Evolutionary conservation across 805 yeast genomes (phyloP), one percentile per base, ranked within the genome.

Genomic region (Metschnikowia sp.): DNA sequence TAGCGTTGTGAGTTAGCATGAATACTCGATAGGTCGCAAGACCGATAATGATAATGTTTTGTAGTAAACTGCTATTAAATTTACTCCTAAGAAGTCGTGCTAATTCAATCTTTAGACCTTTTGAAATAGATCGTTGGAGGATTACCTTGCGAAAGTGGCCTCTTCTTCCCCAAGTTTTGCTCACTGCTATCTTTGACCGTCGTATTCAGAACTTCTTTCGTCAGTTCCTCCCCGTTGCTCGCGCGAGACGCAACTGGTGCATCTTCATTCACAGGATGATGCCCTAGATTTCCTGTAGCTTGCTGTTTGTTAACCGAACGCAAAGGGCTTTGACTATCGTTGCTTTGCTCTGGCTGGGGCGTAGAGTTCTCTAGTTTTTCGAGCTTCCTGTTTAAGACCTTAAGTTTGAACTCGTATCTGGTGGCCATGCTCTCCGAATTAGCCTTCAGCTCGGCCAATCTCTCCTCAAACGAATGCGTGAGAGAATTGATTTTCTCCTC

Each of bases 381-480:
- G n/a, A 79, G 66, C 60, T 77, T 82, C 52, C 72, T 71, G 54
- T 74, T 76, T 55, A 81, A 68, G 62, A 84, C 75, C 49, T 74
- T 77, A 47, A 76, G 74, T 54, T 82, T 77, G 62, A 85, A 76
- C 49, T 78, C 84, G 40, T 75, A 76, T 57, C 82, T 82, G 59
- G 81, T 78, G 42, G 78, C 77, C 37, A 79, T 76, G 26, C 78
- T 77, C 41, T 78, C 67, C 3, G 77, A 74, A 39, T 72, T 76
- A 31, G 69, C 73, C 44, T 63, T 65, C 49, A 55, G 50, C 6
- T 39, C 42, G 6, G 50, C 51, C 44, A 62, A 40, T 36, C 44
- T 47, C 42, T 48, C 48, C 22, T 56, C 58, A 36, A 62, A 63
- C 10, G 59, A 60, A 29, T 52, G 45, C 35, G 61, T 59, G 40